phyloP scores from a whole-genome alignment of 176 grass and related monocot genomes.

The Bothriochloa decipiens region DNA sequence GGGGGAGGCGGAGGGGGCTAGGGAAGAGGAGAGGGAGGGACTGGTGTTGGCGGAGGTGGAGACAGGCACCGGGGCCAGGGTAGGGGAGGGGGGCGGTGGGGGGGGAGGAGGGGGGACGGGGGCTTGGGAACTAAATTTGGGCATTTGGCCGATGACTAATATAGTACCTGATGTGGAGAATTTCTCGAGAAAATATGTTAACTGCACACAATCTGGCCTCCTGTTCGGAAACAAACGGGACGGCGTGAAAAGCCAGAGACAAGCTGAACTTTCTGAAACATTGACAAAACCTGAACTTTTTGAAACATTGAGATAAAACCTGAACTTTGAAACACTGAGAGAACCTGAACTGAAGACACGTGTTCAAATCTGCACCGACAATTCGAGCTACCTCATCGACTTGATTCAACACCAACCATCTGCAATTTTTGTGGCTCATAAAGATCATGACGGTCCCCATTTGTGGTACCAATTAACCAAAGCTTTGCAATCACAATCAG shows the following conservation, averaged over 20 bases:
- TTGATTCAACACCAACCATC: conserved; percentile 29
- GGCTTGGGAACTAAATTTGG: neutral
- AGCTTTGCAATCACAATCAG: neutral
- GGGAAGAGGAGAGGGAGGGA: too few relatives aligned
- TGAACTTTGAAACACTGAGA: neutral
- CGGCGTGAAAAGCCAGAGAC: neutral
- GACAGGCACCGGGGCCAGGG: too few relatives aligned
- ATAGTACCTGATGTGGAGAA: neutral
- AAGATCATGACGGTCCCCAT: neutral
- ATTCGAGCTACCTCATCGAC: neutral
- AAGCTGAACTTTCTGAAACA: neutral
- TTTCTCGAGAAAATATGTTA: neutral
- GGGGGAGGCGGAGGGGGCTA: too few relatives aligned
- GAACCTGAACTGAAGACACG: neutral
- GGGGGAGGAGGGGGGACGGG: too few relatives aligned
- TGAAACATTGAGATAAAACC: neutral
- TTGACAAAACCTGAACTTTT: neutral
- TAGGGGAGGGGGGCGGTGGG: too few relatives aligned
- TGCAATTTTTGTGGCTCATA: neutral
- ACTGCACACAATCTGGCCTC: neutral
- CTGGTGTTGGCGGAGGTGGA: too few relatives aligned
- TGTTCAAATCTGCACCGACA: conserved; percentile 5
- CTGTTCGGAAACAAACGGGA: neutral
- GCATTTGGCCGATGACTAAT: neutral
- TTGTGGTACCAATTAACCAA: neutral